Base-by-base conservation (phyloP, 2,329 filamentous ascomycete genomes). In the Colletotrichum destructivum region DNA sequence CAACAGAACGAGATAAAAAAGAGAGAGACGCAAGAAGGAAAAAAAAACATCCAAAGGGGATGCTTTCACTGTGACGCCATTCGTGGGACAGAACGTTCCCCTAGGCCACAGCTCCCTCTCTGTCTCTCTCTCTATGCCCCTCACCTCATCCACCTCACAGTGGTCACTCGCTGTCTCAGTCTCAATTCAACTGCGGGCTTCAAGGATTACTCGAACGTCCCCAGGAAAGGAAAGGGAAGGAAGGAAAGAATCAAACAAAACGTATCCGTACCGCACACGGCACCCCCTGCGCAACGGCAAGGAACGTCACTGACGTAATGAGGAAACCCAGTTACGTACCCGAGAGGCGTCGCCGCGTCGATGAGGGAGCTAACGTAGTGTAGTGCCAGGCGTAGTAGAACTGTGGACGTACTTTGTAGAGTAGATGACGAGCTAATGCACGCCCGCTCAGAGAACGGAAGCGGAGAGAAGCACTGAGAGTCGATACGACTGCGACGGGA, bases 391-490 rank as follows among this genome's bases (percentile, higher is more conserved):
- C 46, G 31, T 51, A n/a, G 31, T 51, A n/a, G 21, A 35, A 35
- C 31, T 35, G 31, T 35, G 31, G 31, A 35, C 31, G 15, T 26
- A 21, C 26, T 31, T 31, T 31, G 26, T 61, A n/a, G 42, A 15
- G 26, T 31, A 61, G 49, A 47, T 42, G 44, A 49, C 51, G 26
- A 35, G 47, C 66, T 70, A 55, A 61, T 70, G 67, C 67, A 70
- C 66, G 52, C 66, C 61, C 52, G 38, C 63, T 35, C 60, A 18
- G 47, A 57, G n/a, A 62, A 68, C 69, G 64, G 69, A 62, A 59
- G 44, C 64, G 64, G 69, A 62, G 49, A 55, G 16, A 21, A 46
- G 26, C 42, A 16, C 52, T 35, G n/a, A 46, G 42, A 23, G 42
- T 18, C 21, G 31, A 55, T 11, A 31, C 26, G 26, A 6, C 26